Percentiles rank a stretch among this genome's conserved stretches.
Conservation (phyloP, 176 grass and related monocot species). For the Rhynchospora tenuis region DNA sequence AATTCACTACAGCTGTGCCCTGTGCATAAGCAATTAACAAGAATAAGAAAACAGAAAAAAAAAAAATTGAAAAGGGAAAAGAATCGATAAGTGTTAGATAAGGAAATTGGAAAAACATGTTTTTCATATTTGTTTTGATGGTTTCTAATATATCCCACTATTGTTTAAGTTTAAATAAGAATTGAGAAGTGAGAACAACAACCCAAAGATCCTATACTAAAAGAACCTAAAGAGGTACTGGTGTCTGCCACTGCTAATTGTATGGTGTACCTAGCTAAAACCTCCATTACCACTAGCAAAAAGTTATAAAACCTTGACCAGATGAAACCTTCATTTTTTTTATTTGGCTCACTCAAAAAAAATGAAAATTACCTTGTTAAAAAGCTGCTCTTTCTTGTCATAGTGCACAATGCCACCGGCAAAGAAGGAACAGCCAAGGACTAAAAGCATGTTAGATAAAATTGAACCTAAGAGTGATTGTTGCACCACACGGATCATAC, state of each 20-base stretch:
- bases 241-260: background rate
- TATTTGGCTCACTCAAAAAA: background rate
- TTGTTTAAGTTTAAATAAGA: background rate
- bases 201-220: background rate
- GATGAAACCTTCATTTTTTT: background rate
- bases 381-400: conserved; percentile 56
- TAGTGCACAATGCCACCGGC: conserved; percentile 54
- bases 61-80: background rate
- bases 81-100: background rate
- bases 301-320: background rate
- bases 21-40: conserved; percentile 8
- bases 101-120: background rate
- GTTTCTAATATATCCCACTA: background rate
- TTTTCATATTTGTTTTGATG: background rate
- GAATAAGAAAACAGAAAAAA: background rate
- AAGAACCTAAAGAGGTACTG: background rate
- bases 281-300: background rate
- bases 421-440: conserved; percentile 73
- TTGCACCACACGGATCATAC: conserved; percentile 72
- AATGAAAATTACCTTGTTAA: conserved; percentile 54
- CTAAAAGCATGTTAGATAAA: conserved; percentile 82
- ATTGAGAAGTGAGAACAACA: background rate
- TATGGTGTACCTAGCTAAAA: background rate
- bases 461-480: conserved; percentile 82
- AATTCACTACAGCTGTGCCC: conserved; percentile 56